Percentiles rank a stretch among this genome's conserved stretches.
phyloP scores from a whole-genome alignment of 352 stramenopile genomes.

The Pythium aphanidermatum region DNA sequence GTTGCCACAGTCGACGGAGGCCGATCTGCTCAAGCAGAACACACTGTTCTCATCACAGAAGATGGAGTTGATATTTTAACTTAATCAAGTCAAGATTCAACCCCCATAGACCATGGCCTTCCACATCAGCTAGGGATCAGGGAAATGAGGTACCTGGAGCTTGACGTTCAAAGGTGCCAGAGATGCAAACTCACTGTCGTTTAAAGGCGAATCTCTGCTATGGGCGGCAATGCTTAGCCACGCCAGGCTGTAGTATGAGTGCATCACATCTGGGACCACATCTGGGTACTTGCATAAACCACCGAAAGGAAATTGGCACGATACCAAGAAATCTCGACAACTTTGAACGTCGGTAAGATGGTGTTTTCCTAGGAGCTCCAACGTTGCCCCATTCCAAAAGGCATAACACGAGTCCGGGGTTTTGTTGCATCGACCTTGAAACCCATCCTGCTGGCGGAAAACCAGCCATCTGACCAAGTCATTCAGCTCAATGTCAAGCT shows the following conservation, averaged over 20 bases:
- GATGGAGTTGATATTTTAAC: conserved; percentile 94
- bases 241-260: conserved; percentile 88
- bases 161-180: conserved; percentile 59
- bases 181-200: conserved; percentile 17
- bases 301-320: conserved; percentile 80
- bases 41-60: conserved; percentile 96
- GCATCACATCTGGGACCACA: conserved; percentile 83
- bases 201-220: not conserved
- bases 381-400: conserved; percentile 90
- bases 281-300: conserved; percentile 82
- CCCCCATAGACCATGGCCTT: conserved; percentile 1
- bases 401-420: conserved; percentile 87
- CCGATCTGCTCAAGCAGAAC: conserved; percentile 95
- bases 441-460: conserved; percentile 78
- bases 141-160: conserved; percentile 73
- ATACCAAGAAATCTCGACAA: conserved; percentile 73
- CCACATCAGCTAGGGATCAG: conserved; percentile 22
- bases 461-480: conserved; percentile 79
- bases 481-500: conserved; percentile 56
- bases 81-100: conserved; percentile 16
- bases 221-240: conserved; percentile 84
- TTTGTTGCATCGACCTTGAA: conserved; percentile 91
- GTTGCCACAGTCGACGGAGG: conserved; percentile 92
- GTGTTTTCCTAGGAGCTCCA: conserved; percentile 74
- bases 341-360: conserved; percentile 66